Percentiles rank a stretch among this genome's conserved stretches.
Conservation (phyloP, 2,329 filamentous ascomycete genomes). For the Tolypocladium ovalisporum region DNA sequence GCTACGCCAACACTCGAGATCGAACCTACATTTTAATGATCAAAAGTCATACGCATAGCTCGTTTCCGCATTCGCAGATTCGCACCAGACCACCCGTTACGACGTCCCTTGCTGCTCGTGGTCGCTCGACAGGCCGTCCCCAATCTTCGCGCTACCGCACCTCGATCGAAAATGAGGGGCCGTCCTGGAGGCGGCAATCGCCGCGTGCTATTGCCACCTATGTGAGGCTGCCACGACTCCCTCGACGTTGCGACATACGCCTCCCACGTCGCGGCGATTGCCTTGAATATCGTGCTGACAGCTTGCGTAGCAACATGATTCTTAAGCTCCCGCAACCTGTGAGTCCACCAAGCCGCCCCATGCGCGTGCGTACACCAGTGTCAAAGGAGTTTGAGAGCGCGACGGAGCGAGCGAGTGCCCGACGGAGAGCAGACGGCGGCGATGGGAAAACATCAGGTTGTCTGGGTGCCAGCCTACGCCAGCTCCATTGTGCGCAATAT, state of each 20-base stretch:
- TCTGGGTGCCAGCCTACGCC: too few relatives aligned
- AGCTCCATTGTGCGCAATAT: neutral
- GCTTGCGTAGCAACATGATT: slow-evolving; percentile 30
- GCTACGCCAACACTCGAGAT: neutral
- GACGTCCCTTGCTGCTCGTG: neutral
- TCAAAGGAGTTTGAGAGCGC: neutral
- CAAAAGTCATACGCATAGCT: too few relatives aligned
- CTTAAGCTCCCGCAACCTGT: slow-evolving; percentile 67
- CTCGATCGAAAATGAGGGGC: slow-evolving; percentile 36
- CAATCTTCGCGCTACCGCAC: neutral
- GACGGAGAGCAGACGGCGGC: neutral
- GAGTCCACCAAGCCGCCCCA: slow-evolving; percentile 11
- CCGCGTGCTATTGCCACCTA: slow-evolving; percentile 49
- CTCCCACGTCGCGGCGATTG: neutral
- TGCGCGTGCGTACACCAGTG: neutral
- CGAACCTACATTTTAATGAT: too few relatives aligned
- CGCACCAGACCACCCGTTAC: neutral
- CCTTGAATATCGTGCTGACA: too few relatives aligned
- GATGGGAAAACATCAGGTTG: neutral
- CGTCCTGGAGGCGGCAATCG: slow-evolving; percentile 48
- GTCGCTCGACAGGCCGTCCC: neutral
- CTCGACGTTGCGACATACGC: neutral
- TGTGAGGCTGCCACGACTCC: slow-evolving; percentile 23
- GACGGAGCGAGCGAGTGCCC: neutral
- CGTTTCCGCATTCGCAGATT: neutral